Base-by-base conservation (phyloP, 805 yeast genomes). In the Yamadazyma takamatsuzukensis region DNA sequence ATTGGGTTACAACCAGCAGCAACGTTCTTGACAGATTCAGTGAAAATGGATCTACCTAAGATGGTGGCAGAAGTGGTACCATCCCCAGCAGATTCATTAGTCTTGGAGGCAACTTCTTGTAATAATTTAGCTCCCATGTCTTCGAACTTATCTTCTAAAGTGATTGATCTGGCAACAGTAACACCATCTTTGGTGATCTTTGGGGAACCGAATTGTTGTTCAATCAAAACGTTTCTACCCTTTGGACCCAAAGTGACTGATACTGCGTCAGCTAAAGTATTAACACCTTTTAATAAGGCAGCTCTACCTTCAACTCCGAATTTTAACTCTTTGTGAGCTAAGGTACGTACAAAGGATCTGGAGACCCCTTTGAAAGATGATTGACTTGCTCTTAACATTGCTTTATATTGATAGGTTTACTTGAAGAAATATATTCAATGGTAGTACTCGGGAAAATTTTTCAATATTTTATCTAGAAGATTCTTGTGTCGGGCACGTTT, bases 1-100 rank as follows among this genome's bases (percentile, higher is more conserved):
- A 88, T 89, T 51, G 98, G 97, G 72, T 90, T 93, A 68, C 96
- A 89, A 41, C 98, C 98, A 36, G 97, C 96, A 41, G 97, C 97
- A 27, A 93, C 98, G 55, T 87, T 87, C 74, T 87, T 88, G 41
- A 90, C 95, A 18, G 94, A 78, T 67, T 93, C 97, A 40, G 95
- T 81, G 71, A 90, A 86, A 49, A 90, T 90, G 37, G 96, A 83
- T 64, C 95, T 84, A 48, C 97, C 97, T 49, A 90, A 74, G 34
- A 90, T 95, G 30, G 97, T 93, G 49, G 97, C 97, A 27, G 95
- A 83, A 23, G 98, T 90, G 45, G 98, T 90, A 65, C 98, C 98
- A 54, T 90, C 98, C 68, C 98, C 98, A 41, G 97, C 97, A 50
- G 83, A 76, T 64, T 90, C 96, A 64, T 93, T 93, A 53, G 98